Percentiles rank a stretch among this genome's conserved stretches.
Evolutionary conservation across 768 basidiomycete genomes (phyloP).

Genomic region (Mycena albidolilacea): DNA sequence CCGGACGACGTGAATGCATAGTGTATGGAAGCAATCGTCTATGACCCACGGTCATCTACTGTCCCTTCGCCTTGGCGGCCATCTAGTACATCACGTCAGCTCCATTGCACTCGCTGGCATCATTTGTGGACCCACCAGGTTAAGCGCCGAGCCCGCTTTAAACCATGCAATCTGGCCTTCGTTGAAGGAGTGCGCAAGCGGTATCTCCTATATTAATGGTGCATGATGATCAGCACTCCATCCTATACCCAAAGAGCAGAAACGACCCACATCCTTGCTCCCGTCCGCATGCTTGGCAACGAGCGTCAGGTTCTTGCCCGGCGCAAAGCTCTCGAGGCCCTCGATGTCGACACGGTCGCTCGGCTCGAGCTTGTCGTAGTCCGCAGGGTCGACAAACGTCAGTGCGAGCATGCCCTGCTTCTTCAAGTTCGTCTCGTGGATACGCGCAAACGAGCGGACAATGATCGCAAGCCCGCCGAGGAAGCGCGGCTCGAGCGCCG

Average conservation of each 20-base stretch:
- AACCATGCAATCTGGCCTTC: constrained; percentile 99
- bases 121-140: constrained; percentile 70
- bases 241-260: not conserved
- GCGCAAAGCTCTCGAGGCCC: constrained; percentile 90
- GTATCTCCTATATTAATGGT: constrained; percentile 65
- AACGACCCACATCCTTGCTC: constrained; percentile 67
- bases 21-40: constrained; percentile 28
- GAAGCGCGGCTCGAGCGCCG: constrained; percentile 95
- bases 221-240: constrained; percentile 36
- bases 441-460: constrained; percentile 96
- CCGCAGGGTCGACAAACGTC: constrained; percentile 91
- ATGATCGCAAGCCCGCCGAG: constrained; percentile 97
- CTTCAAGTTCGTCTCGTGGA: constrained; percentile 99
- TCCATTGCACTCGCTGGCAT: not conserved
- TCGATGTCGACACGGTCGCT: constrained; percentile 91
- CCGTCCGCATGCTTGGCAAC: constrained; percentile 89
- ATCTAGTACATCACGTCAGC: constrained; percentile 59
- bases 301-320: constrained; percentile 92
- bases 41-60: constrained; percentile 36
- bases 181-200: constrained; percentile 95
- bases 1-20: constrained; percentile 16
- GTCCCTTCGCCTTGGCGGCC: constrained; percentile 74
- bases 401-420: constrained; percentile 99
- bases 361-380: constrained; percentile 94
- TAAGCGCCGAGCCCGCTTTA: constrained; percentile 96